Conservation (phyloP, 163 green algal genomes). For the Scenedesmus sp. region DNA sequence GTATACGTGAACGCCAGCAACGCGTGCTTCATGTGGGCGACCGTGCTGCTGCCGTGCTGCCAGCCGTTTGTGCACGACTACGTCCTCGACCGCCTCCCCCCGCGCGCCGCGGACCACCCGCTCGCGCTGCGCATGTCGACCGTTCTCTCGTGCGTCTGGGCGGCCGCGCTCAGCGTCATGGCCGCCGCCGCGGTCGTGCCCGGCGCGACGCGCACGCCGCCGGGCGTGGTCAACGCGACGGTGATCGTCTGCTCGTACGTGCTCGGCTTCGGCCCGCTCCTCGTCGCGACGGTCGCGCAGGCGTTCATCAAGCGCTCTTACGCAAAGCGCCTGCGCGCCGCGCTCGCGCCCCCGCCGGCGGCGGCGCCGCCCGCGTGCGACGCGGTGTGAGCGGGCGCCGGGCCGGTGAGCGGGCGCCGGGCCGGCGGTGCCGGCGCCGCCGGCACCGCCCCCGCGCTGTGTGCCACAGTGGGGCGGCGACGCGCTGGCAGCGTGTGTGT, state of each 20-base stretch:
- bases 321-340: no score
- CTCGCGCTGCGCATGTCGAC: conserved; percentile 22
- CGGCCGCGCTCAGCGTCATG: conserved; percentile 20
- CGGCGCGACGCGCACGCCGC: not conserved
- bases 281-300: conserved; percentile 13
- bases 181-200: conserved; percentile 2
- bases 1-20: conserved; percentile 17
- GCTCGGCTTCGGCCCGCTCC: conserved; percentile 19
- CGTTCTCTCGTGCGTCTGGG: conserved; percentile 1
- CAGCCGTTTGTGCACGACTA: conserved; percentile 30
- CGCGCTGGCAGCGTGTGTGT: no score
- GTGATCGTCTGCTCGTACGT: conserved; percentile 29
- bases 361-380: no score
- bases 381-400: no score
- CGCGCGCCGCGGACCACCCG: not conserved
- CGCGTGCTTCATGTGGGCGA: conserved; percentile 29
- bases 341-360: no score
- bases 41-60: conserved; percentile 17
- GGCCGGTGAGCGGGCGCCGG: no score
- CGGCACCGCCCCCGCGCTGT: no score
- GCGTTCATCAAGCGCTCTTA: not conserved
- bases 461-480: no score
- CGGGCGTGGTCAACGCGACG: not conserved
- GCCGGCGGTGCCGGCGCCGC: no score
- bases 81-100: conserved; percentile 19